Evolutionary conservation across 192 early-diverging fungal species (phyloP).

Genomic region (Podila verticillata): DNA sequence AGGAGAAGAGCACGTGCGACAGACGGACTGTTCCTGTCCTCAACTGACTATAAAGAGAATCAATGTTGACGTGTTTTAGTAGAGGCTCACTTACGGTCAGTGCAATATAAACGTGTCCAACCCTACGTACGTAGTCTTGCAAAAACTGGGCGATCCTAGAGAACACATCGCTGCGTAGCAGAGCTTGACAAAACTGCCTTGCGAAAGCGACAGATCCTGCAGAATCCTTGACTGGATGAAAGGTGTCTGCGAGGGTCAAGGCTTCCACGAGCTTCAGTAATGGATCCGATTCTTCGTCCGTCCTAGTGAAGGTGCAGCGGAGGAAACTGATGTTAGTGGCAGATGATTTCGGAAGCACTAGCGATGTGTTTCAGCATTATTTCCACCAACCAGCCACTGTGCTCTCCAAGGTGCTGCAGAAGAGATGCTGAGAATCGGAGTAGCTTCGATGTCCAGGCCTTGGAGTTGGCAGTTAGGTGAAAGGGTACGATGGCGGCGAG

Average conservation of each 20-base stretch:
- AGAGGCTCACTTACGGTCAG: too few relatives aligned
- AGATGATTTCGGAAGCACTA: too few relatives aligned
- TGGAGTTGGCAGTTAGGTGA: background rate
- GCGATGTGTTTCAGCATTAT: too few relatives aligned
- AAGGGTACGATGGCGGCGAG: conserved; percentile 12
- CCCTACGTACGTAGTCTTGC: background rate
- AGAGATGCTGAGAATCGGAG: conserved; percentile 25
- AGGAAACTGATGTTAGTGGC: too few relatives aligned
- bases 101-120: too few relatives aligned
- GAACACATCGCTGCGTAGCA: background rate
- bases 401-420: conserved; percentile 21
- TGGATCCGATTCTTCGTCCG: background rate
- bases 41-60: conserved; percentile 22
- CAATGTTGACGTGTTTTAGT: background rate
- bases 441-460: background rate
- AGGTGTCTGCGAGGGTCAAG: conserved; percentile 16
- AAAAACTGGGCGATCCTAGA: background rate
- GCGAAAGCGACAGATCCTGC: background rate
- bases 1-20: conserved; percentile 16
- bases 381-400: background rate
- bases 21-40: conserved; percentile 29
- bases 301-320: background rate
- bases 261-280: background rate
- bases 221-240: background rate
- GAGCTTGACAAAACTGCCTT: background rate